Evolutionary conservation across 176 grass and related monocot genomes (phyloP).

Genomic region (Alloteropsis semialata): DNA sequence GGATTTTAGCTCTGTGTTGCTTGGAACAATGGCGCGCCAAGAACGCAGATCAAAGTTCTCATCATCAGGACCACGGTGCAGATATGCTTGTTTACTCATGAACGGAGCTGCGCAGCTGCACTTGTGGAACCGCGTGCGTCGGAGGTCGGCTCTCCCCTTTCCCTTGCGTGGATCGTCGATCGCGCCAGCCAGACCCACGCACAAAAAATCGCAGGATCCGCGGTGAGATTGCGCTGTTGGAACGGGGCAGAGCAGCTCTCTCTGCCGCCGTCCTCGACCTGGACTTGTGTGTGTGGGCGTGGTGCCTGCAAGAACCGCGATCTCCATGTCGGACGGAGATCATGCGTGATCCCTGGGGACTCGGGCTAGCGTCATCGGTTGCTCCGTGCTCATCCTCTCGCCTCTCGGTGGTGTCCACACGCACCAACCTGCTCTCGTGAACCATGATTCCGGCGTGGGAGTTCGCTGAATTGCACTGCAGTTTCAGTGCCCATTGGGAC

Average conservation of each 20-base stretch:
- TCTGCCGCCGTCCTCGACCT: not conserved
- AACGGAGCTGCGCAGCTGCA: not conserved
- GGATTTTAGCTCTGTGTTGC: not conserved
- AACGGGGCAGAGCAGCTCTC: not conserved
- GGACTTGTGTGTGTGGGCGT: not conserved
- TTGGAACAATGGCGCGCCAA: not conserved
- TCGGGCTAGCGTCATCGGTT: not conserved
- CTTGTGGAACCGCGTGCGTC: not conserved
- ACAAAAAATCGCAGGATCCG: conserved; percentile 7
- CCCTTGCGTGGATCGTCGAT: not conserved
- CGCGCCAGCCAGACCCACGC: not conserved
- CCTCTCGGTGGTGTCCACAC: not conserved
- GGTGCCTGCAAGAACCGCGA: not conserved
- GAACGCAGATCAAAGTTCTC: not conserved
- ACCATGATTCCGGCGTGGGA: not conserved
- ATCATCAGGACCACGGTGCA: conserved; percentile 13
- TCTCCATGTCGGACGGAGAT: conserved; percentile 28
- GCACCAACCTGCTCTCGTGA: not conserved
- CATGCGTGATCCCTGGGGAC: conserved; percentile 17
- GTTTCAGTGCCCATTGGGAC: not conserved
- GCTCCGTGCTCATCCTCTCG: not conserved
- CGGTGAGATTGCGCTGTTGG: conserved; percentile 37
- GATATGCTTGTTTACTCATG: not conserved
- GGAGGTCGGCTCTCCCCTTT: not conserved
- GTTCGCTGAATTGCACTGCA: not conserved